These are phyloP conservation scores for Suhomyces pyralidae DNA, from an alignment of 805 yeast genomes.

Conservation along the genomic window DNA sequence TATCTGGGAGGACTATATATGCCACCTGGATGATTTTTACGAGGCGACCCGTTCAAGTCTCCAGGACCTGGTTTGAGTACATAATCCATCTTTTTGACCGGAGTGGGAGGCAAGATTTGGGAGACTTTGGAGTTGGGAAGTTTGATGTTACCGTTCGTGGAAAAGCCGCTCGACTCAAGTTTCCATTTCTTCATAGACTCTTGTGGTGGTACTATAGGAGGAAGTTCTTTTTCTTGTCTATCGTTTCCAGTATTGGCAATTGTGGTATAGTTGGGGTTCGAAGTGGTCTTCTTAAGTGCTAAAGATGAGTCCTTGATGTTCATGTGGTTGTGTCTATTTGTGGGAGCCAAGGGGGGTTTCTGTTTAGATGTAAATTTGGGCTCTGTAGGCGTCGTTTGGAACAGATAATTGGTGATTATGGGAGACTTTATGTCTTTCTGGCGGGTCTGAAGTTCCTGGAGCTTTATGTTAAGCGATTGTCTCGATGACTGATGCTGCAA, in stretches of 20 bases:
- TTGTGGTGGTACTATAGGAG: neutral
- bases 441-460: constrained; percentile 20
- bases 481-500: constrained; percentile 39
- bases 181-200: constrained; percentile 13
- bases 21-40: constrained; percentile 3
- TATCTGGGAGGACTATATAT: neutral
- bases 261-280: constrained; percentile 1
- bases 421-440: constrained; percentile 4
- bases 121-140: constrained; percentile 48
- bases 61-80: constrained; percentile 14
- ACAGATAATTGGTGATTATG: constrained; percentile 1
- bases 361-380: neutral
- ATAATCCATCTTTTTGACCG: constrained; percentile 58
- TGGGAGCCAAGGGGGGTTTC: constrained; percentile 5
- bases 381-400: neutral
- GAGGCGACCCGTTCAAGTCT: constrained; percentile 10
- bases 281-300: constrained; percentile 32
- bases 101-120: constrained; percentile 61
- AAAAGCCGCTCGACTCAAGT: constrained; percentile 41
- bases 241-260: neutral
- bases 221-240: neutral
- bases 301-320: constrained; percentile 39
- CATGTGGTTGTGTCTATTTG: constrained; percentile 34
- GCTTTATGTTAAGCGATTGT: constrained; percentile 27
- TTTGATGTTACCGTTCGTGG: constrained; percentile 48